phyloP scores from a whole-genome alignment of 2,329 filamentous ascomycete genomes.

The Cytospora mali region DNA sequence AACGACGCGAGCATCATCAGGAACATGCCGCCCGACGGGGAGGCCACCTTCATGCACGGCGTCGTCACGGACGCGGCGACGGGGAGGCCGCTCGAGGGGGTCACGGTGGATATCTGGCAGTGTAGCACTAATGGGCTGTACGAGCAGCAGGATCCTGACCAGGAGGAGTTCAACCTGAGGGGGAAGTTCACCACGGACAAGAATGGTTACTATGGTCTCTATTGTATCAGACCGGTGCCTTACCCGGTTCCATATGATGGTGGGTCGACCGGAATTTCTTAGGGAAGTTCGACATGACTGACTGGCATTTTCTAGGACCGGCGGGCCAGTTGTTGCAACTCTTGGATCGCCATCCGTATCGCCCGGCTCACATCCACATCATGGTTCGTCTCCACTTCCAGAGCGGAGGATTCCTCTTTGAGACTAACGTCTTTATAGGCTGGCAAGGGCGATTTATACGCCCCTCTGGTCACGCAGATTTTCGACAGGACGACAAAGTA shows the following conservation, averaged over 20 bases:
- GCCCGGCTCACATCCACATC: slow-evolving; percentile 64
- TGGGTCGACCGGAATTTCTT: slow-evolving; percentile 1
- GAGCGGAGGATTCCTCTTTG: background rate
- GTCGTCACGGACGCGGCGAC: slow-evolving; percentile 57
- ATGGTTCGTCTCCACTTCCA: slow-evolving; percentile 45
- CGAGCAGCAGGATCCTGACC: slow-evolving; percentile 69
- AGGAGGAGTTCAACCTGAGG: slow-evolving; percentile 64
- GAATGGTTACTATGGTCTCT: slow-evolving; percentile 62
- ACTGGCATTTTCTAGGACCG: slow-evolving; percentile 48
- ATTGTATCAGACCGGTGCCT: slow-evolving; percentile 57
- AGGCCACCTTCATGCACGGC: slow-evolving; percentile 68
- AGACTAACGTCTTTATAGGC: slow-evolving; percentile 21
- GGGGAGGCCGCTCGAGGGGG: slow-evolving; percentile 64
- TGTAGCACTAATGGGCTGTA: slow-evolving; percentile 71
- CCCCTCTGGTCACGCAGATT: slow-evolving; percentile 61
- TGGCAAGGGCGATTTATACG: slow-evolving; percentile 31
- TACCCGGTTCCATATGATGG: slow-evolving; percentile 38
- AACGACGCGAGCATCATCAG: slow-evolving; percentile 70
- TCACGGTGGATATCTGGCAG: slow-evolving; percentile 78
- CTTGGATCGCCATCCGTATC: slow-evolving; percentile 58
- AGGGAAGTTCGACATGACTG: slow-evolving; percentile 3
- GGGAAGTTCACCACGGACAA: slow-evolving; percentile 66
- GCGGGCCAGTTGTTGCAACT: slow-evolving; percentile 53
- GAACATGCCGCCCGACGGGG: slow-evolving; percentile 48
- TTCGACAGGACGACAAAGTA: slow-evolving; percentile 64